These are phyloP conservation scores for Amanita jacksonii DNA, from an alignment of 768 basidiomycete genomes.

Conservation along the genomic window DNA sequence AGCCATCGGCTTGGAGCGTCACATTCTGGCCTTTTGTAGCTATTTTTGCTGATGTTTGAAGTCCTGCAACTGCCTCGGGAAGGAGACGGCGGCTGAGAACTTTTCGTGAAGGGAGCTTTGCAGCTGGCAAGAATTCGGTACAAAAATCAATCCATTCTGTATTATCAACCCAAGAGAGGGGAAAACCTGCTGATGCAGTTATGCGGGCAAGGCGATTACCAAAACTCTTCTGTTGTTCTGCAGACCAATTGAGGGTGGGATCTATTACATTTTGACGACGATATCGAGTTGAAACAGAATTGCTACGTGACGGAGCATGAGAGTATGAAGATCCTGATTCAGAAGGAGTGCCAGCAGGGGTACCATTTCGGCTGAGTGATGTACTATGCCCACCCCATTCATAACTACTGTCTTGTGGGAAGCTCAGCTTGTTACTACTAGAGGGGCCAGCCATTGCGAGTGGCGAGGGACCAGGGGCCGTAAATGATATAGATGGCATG, in stretches of 20 bases:
- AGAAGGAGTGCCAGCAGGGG: too few species aligned
- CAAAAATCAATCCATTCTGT: slow-evolving; percentile 22
- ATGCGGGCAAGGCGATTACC: slow-evolving; percentile 16
- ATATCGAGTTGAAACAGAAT: too few species aligned
- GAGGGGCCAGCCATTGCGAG: too few species aligned
- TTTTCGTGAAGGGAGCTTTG: slow-evolving; percentile 15
- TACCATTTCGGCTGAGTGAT: too few species aligned
- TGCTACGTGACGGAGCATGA: too few species aligned
- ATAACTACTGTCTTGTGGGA: too few species aligned
- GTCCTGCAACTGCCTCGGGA: slow-evolving; percentile 9
- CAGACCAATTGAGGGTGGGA: slow-evolving; percentile 5
- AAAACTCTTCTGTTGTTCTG: slow-evolving; percentile 14
- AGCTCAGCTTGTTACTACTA: too few species aligned
- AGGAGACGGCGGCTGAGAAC: slow-evolving; percentile 17
- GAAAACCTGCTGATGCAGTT: slow-evolving; percentile 23
- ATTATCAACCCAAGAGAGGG: slow-evolving; percentile 30
- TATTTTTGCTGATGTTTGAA: slow-evolving; percentile 9
- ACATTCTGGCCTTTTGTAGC: slow-evolving; percentile 10
- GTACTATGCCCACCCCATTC: too few species aligned
- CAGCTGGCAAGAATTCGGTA: slow-evolving; percentile 21
- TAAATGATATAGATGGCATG: too few species aligned
- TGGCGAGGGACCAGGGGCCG: too few species aligned
- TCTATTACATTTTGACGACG: too few species aligned
- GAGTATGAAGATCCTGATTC: too few species aligned
- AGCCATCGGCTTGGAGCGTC: slow-evolving; percentile 27